A percentile compares a stretch with the other conserved stretches of the same genome.
phyloP scores from a whole-genome alignment of 345 rosid species.

The Mangifera indica region DNA sequence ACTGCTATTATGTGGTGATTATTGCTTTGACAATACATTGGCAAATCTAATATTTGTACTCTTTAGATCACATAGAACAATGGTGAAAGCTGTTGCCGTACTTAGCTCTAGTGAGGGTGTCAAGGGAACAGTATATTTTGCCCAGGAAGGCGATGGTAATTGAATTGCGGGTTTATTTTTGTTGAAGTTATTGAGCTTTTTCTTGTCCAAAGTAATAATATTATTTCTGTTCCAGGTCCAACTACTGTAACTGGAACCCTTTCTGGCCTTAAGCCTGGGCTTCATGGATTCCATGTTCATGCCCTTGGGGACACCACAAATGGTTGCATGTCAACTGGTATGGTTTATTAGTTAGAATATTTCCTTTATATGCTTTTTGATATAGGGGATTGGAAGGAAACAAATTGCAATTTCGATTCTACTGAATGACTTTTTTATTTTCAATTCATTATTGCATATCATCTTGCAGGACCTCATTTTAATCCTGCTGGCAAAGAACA shows the following conservation, averaged over 20 bases:
- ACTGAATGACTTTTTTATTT: neutral
- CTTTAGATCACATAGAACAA: slow-evolving; percentile 71
- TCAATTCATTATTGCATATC: neutral
- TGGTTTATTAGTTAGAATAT: neutral
- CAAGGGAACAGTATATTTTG: slow-evolving; percentile 65
- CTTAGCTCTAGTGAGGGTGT: slow-evolving; percentile 75
- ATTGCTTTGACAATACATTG: neutral
- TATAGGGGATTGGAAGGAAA: no score
- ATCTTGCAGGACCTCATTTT: slow-evolving; percentile 73
- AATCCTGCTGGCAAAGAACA: slow-evolving; percentile 85
- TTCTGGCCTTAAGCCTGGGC: slow-evolving; percentile 94
- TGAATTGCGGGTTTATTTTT: neutral
- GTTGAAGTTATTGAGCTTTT: slow-evolving; percentile 2
- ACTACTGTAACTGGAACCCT: slow-evolving; percentile 77
- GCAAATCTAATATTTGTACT: slow-evolving; percentile 10
- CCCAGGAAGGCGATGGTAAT: slow-evolving; percentile 82
- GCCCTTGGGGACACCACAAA: slow-evolving; percentile 97
- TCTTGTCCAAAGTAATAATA: neutral
- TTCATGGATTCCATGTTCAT: slow-evolving; percentile 93
- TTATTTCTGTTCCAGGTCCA: slow-evolving; percentile 38
- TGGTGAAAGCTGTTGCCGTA: slow-evolving; percentile 89
- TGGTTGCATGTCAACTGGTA: slow-evolving; percentile 99
- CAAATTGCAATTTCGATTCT: neutral
- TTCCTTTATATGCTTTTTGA: neutral
- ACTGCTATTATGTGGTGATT: neutral